These are phyloP conservation scores for Boletus vermiculosoides DNA, from an alignment of 768 basidiomycete species.

Conservation along the genomic window DNA sequence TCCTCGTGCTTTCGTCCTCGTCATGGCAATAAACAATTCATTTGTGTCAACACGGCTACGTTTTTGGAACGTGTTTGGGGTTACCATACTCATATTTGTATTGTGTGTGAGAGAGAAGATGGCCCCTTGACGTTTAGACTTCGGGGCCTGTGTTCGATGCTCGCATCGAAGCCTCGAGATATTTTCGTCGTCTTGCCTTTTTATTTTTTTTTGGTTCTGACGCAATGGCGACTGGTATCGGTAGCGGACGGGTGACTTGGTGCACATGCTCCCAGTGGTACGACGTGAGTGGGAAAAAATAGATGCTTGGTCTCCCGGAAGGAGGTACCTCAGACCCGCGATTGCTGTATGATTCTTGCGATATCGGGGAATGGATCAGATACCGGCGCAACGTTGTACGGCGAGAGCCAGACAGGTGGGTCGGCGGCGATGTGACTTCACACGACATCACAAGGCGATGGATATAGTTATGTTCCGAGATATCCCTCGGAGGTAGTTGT, in stretches of 20 bases:
- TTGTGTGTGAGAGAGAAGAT: not conserved
- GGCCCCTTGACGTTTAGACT: constrained; percentile 12
- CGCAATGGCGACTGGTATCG: constrained; percentile 1
- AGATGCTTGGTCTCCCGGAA: not conserved
- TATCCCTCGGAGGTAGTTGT: constrained; percentile 2
- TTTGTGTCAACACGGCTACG: not conserved
- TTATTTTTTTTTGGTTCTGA: not conserved
- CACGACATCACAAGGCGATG: not conserved
- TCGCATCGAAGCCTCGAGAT: constrained; percentile 10
- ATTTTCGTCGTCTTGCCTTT: not conserved
- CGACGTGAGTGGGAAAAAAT: constrained; percentile 1
- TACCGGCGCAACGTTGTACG: not conserved
- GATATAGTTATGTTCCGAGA: not conserved
- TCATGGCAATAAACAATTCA: not conserved
- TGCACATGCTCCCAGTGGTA: constrained; percentile 18
- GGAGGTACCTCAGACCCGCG: not conserved
- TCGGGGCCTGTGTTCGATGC: constrained; percentile 1
- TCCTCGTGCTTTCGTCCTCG: not conserved
- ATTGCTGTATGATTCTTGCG: not conserved
- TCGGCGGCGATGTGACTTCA: constrained; percentile 11
- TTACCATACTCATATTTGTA: not conserved
- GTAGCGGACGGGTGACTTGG: constrained; percentile 23
- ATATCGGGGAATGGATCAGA: constrained; percentile 3
- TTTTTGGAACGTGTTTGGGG: constrained; percentile 7
- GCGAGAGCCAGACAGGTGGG: constrained; percentile 1